Conservation (phyloP, 148 eudicot genomes). For the Rhododendron molle region DNA sequence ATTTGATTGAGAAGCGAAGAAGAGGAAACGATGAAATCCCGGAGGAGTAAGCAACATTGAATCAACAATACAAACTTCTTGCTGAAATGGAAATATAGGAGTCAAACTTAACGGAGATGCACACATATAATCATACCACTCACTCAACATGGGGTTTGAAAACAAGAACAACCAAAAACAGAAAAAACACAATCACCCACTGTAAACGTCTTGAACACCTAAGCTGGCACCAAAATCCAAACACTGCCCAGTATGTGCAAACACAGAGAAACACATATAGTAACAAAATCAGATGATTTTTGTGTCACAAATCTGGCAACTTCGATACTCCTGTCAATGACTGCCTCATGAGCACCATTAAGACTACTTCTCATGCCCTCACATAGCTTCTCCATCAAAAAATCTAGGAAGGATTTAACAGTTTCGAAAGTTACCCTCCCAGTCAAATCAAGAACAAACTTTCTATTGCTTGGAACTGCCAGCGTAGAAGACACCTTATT, state of each 20-base stretch:
- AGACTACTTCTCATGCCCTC: conserved; percentile 39
- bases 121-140: neutral
- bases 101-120: neutral
- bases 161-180: neutral
- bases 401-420: conserved; percentile 57
- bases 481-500: conserved; percentile 55
- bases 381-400: conserved; percentile 42
- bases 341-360: conserved; percentile 37
- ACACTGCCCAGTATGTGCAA: conserved; percentile 61
- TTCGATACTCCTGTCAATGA: conserved; percentile 42
- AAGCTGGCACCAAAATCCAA: conserved; percentile 58
- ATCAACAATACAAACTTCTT: neutral
- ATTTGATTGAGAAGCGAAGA: neutral
- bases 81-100: neutral
- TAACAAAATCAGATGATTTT: conserved; percentile 51
- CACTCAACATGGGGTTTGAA: neutral
- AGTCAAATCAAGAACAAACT: conserved; percentile 68
- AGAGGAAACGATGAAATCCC: neutral
- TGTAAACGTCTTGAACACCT: neutral
- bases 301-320: conserved; percentile 45
- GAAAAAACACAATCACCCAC: neutral
- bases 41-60: neutral
- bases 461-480: conserved; percentile 70
- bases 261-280: conserved; percentile 64
- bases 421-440: conserved; percentile 75